Evolutionary conservation across 2,329 filamentous ascomycete genomes (phyloP).

Genomic region (Botryosphaeria dothidea): DNA sequence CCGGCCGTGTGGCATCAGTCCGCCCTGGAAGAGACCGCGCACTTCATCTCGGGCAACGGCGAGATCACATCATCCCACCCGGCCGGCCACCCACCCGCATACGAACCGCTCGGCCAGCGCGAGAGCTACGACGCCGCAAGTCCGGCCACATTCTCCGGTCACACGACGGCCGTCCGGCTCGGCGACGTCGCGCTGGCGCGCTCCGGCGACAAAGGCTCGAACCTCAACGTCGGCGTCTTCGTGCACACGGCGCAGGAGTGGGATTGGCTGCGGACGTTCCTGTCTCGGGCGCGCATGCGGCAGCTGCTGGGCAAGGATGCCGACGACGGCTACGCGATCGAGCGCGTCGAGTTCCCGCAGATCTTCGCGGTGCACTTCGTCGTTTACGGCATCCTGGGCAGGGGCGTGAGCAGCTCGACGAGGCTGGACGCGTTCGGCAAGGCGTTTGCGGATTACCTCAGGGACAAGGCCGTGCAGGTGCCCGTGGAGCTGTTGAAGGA

Average conservation of each 20-base stretch:
- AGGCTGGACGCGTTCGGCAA: slow-evolving; percentile 47
- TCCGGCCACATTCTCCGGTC: slow-evolving; percentile 26
- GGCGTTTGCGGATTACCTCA: slow-evolving; percentile 53
- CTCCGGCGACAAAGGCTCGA: slow-evolving; percentile 40
- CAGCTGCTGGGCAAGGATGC: slow-evolving; percentile 48
- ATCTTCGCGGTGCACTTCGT: slow-evolving; percentile 51
- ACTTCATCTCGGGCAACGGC: slow-evolving; percentile 25
- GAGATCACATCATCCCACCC: slow-evolving; percentile 21
- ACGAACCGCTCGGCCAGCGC: slow-evolving; percentile 23
- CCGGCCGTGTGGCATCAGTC: slow-evolving; percentile 31
- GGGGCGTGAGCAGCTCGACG: slow-evolving; percentile 48
- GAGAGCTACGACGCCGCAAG: slow-evolving; percentile 31
- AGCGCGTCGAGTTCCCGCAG: slow-evolving; percentile 50
- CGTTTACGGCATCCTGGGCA: slow-evolving; percentile 48
- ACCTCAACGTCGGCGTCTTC: slow-evolving; percentile 28
- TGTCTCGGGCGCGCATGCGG: slow-evolving; percentile 35
- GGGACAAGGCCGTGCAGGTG: slow-evolving; percentile 46
- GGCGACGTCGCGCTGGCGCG: slow-evolving; percentile 48
- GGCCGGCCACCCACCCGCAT: not conserved
- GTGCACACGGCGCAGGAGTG: slow-evolving; percentile 45
- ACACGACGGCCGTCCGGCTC: slow-evolving; percentile 34
- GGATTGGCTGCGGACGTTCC: slow-evolving; percentile 43
- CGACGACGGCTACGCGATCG: slow-evolving; percentile 41
- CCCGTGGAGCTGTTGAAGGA: slow-evolving; percentile 35
- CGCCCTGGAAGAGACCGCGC: slow-evolving; percentile 31